phyloP scores from a whole-genome alignment of 1,284 basidiomycete genomes.

The Naganishia sp. region DNA sequence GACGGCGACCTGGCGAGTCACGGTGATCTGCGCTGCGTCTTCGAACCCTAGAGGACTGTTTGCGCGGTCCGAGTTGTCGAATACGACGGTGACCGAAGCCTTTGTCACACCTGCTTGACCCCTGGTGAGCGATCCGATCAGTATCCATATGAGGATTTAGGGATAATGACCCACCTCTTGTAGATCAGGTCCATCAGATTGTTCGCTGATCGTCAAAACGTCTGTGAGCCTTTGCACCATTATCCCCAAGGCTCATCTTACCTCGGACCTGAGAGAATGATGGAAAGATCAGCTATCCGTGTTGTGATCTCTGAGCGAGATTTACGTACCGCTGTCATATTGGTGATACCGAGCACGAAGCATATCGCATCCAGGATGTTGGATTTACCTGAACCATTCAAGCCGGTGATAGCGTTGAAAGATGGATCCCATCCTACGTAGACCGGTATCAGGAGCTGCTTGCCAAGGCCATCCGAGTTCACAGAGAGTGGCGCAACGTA shows the following conservation, averaged over 20 bases:
- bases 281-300: background rate
- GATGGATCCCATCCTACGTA: conserved; percentile 81
- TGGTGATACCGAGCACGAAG: conserved; percentile 94
- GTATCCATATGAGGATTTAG: background rate
- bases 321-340: conserved; percentile 62
- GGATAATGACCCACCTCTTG: conserved; percentile 44
- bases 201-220: conserved; percentile 60
- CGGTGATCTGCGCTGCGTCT: conserved; percentile 84
- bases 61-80: conserved; percentile 92
- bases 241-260: background rate
- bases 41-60: conserved; percentile 86
- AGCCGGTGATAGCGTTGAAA: conserved; percentile 96
- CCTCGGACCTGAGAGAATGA: conserved; percentile 8
- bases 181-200: conserved; percentile 94
- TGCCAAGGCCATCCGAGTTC: background rate
- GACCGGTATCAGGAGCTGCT: background rate
- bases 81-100: conserved; percentile 97
- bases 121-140: conserved; percentile 58
- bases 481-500: conserved; percentile 33
- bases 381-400: conserved; percentile 88
- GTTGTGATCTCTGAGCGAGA: too few relatives aligned
- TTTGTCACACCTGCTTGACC: conserved; percentile 97
- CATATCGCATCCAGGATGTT: conserved; percentile 98
- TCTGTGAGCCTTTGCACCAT: background rate
- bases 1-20: conserved; percentile 92